Percentiles rank a stretch among this genome's conserved stretches.
phyloP scores from a whole-genome alignment of 2,329 filamentous ascomycete species.

The Hypomyces rosellus region DNA sequence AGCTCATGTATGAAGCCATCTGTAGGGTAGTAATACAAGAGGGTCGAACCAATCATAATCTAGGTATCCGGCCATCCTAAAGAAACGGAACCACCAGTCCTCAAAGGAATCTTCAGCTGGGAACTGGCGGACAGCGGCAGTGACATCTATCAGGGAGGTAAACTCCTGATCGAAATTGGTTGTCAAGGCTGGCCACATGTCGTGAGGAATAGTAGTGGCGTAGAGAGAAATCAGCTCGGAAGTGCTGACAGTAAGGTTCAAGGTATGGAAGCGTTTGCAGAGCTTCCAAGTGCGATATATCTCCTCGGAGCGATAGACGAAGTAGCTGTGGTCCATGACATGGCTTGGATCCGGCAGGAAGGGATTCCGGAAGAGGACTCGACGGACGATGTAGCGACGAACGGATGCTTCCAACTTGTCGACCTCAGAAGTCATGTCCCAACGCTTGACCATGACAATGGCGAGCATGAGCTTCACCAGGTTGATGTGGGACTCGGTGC shows the following conservation, averaged over 20 bases:
- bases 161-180: conserved; percentile 11
- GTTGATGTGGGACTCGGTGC: conserved; percentile 17
- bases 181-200: conserved; percentile 13
- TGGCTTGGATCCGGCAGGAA: conserved; percentile 16
- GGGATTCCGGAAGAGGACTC: conserved; percentile 19
- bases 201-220: conserved; percentile 7
- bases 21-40: too few relatives aligned
- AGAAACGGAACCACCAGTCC: conserved; percentile 11
- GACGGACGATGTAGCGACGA: conserved; percentile 17
- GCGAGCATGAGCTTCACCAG: conserved; percentile 18
- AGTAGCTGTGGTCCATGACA: conserved; percentile 12
- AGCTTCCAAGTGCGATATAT: conserved; percentile 19
- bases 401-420: conserved; percentile 15
- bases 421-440: conserved; percentile 14
- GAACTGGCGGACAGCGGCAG: not conserved
- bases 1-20: not conserved
- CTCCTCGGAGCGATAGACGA: conserved; percentile 19
- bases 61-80: conserved; percentile 8
- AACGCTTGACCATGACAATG: conserved; percentile 11
- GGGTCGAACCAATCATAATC: conserved; percentile 11
- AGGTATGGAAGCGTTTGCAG: not conserved
- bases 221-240: conserved; percentile 11
- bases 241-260: conserved; percentile 1
- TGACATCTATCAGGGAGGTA: conserved; percentile 5
- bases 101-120: conserved; percentile 7